Conservation (phyloP, 768 basidiomycete species). For the Suillus brevipes region DNA sequence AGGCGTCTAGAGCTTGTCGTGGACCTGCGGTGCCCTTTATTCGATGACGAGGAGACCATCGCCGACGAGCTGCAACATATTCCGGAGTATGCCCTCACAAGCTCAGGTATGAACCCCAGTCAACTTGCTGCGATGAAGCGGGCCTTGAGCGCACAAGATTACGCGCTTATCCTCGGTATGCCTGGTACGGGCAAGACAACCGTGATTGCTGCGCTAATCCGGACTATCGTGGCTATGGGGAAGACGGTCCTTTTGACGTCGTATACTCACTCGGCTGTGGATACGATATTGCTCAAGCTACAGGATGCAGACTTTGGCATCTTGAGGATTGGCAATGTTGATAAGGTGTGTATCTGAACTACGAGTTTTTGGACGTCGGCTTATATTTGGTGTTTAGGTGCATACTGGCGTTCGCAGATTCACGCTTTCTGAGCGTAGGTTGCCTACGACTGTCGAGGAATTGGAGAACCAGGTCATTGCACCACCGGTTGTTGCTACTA, state of each 20-base stretch:
- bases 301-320: constrained; percentile 68
- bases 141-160: constrained; percentile 80
- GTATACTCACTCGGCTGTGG: constrained; percentile 98
- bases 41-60: constrained; percentile 40
- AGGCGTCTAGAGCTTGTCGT: constrained; percentile 75
- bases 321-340: constrained; percentile 83
- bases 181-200: constrained; percentile 99
- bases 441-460: constrained; percentile 72
- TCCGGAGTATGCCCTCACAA: constrained; percentile 33
- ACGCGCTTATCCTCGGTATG: constrained; percentile 94
- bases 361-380: background rate
- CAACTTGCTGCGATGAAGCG: constrained; percentile 73
- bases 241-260: constrained; percentile 89
- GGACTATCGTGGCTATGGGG: constrained; percentile 71
- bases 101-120: constrained; percentile 59
- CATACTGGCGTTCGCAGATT: constrained; percentile 78
- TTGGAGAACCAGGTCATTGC: constrained; percentile 80
- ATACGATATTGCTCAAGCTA: constrained; percentile 91
- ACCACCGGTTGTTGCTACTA: constrained; percentile 94
- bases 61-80: constrained; percentile 17
- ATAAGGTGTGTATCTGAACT: constrained; percentile 61
- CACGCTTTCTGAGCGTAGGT: constrained; percentile 58
- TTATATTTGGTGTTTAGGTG: constrained; percentile 48
- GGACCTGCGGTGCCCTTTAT: constrained; percentile 70
- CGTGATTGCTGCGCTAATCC: constrained; percentile 86